Conservation (phyloP, 805 yeast genomes). For the Yarrowia porcina region DNA sequence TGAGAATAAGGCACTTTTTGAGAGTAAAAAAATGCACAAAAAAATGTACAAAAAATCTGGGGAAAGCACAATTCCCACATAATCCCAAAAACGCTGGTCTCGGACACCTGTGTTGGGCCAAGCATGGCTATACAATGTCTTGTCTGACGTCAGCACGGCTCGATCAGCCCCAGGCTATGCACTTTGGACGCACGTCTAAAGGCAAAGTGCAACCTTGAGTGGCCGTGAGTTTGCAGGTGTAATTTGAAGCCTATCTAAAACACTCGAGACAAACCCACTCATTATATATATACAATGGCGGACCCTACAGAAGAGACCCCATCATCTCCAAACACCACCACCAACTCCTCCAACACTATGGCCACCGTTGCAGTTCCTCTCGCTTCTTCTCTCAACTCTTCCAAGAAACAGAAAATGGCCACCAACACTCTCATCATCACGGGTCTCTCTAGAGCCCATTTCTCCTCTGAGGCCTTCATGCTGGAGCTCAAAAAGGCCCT, state of each 20-base stretch:
- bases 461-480: slow-evolving; percentile 15
- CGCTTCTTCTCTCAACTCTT: neutral
- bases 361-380: slow-evolving; percentile 12
- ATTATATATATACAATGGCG: neutral
- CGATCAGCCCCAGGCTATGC: slow-evolving; percentile 18
- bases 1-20: no score
- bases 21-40: no score
- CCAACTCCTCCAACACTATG: neutral
- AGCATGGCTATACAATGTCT: no score
- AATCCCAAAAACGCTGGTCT: no score
- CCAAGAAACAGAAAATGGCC: slow-evolving; percentile 21
- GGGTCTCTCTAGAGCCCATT: slow-evolving; percentile 26
- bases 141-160: slow-evolving; percentile 8
- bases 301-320: neutral
- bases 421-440: slow-evolving; percentile 28
- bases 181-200: neutral
- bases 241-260: neutral
- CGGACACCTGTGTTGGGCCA: no score
- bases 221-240: neutral
- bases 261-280: neutral
- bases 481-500: neutral
- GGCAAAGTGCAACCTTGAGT: neutral
- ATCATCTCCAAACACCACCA: neutral
- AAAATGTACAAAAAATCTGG: no score
- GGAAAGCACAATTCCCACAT: no score